Base-by-base conservation (phyloP, 192 early-diverging fungal species). In the Funneliformis geosporum region DNA sequence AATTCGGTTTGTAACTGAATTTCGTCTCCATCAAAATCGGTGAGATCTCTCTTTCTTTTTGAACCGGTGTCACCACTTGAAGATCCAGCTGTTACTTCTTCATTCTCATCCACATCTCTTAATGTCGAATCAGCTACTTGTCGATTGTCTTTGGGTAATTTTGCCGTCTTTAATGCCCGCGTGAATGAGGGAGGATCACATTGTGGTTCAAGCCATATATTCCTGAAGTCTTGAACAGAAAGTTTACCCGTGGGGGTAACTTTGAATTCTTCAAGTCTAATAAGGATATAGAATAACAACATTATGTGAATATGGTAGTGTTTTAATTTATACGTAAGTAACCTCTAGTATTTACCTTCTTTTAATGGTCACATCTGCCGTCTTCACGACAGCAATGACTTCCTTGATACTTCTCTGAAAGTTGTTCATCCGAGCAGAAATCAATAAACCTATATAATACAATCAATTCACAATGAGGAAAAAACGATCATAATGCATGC, bases 341-440 rank as follows among this genome's bases (percentile, higher is more conserved):
- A 55, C 47, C 8, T 44, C 5, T 55, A 46, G 44, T 46, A 75
- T 59, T 28, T 81, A 91, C 90, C 97, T 84, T 76, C 92, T 93
- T 64, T 89, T 84, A 38, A 99, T 85, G 2, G 97, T 99, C 1
- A 88, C 85, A 68, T 96, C 94, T 60, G 92, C 95, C 64, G 97
- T 94, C 78, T 96, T 98, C 73, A 96, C 96, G 0, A 97, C 91
- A 60, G 88, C 83, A 68, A 96, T 94, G 62, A 99, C 93, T 82
- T 99, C 97, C 25, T 83, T 87, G 39, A 89, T 84, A 6, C 96
- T 92, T 39, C 97, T 87, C 40, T 90, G 86, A 75, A 95, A 99
- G 50, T 95, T 93, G 78, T 98, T 92, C 93, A 98, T 95, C 62
- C 96, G 84, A 3, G 96, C 94, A 3, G 96, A 93, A 79, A 99